Evolutionary conservation across 805 yeast genomes (phyloP).

Genomic region (Candida montana): DNA sequence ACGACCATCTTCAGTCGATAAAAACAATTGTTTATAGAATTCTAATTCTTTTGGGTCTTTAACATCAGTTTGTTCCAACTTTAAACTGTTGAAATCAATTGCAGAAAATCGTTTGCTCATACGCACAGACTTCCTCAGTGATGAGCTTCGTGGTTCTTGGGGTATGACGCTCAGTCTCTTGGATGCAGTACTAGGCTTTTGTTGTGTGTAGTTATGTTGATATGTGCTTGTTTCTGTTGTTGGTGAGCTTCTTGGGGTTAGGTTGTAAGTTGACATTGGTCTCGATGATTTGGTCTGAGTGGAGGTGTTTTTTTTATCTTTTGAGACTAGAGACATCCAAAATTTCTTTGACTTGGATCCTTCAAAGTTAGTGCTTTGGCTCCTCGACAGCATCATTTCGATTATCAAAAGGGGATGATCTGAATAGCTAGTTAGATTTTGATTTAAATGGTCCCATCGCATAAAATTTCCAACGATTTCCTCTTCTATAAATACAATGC

Average conservation of each 20-base stretch:
- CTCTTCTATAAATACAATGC: too few relatives aligned
- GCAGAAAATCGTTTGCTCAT: constrained; percentile 14
- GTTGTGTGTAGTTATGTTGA: not conserved
- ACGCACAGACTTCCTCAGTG: not conserved
- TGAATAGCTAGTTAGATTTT: too few relatives aligned
- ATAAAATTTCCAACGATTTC: too few relatives aligned
- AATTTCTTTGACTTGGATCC: constrained; percentile 2
- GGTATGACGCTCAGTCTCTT: constrained; percentile 7
- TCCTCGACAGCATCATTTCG: constrained; percentile 6
- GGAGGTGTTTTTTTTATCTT: not conserved
- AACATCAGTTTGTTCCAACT: constrained; percentile 5
- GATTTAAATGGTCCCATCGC: too few relatives aligned
- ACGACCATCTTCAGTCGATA: too few relatives aligned
- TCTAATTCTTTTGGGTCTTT: constrained; percentile 22
- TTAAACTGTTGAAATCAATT: constrained; percentile 8
- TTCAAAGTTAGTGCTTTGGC: constrained; percentile 5
- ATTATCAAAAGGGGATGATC: too few relatives aligned
- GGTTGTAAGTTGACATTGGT: not conserved
- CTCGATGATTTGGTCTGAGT: not conserved
- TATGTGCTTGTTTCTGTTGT: not conserved
- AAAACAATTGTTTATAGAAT: constrained; percentile 14
- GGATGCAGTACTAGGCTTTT: not conserved
- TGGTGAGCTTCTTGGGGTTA: not conserved
- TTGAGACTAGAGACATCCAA: constrained; percentile 6
- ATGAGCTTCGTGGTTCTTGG: constrained; percentile 1